phyloP scores from a whole-genome alignment of 768 basidiomycete genomes.

The Tulasnella sp. region DNA sequence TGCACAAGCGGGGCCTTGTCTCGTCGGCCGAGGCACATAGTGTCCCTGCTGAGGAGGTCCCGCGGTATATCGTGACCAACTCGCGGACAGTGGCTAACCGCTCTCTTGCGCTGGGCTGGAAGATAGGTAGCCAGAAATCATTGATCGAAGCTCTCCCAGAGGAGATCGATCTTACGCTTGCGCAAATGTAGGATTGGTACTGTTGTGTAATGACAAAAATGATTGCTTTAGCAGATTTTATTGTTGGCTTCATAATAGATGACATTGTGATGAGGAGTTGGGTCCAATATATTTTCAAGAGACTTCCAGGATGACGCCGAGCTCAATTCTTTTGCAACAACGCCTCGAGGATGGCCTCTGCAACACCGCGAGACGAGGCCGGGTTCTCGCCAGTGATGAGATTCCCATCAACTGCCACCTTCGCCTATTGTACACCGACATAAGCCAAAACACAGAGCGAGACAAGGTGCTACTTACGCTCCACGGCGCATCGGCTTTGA shows the following conservation, averaged over 20 bases:
- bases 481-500: conserved; percentile 46
- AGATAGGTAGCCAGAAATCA: not conserved
- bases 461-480: conserved; percentile 32
- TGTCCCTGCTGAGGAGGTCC: conserved; percentile 4
- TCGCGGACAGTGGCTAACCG: conserved; percentile 20
- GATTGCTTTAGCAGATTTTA: too few relatives aligned
- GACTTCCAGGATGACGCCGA: too few relatives aligned
- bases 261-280: too few relatives aligned
- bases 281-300: too few relatives aligned
- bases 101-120: conserved; percentile 18
- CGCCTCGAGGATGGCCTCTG: conserved; percentile 7
- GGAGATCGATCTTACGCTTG: not conserved
- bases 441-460: too few relatives aligned
- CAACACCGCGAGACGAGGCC: conserved; percentile 5
- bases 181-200: not conserved
- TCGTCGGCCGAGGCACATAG: not conserved
- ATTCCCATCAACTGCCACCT: conserved; percentile 15
- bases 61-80: conserved; percentile 17
- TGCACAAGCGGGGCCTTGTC: conserved; percentile 11
- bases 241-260: too few relatives aligned
- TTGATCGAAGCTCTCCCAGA: not conserved
- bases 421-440: too few relatives aligned
- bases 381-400: conserved; percentile 16
- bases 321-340: too few relatives aligned
- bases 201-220: too few relatives aligned